phyloP scores from a whole-genome alignment of 805 yeast species.

The Hanseniaspora nectarophila region DNA sequence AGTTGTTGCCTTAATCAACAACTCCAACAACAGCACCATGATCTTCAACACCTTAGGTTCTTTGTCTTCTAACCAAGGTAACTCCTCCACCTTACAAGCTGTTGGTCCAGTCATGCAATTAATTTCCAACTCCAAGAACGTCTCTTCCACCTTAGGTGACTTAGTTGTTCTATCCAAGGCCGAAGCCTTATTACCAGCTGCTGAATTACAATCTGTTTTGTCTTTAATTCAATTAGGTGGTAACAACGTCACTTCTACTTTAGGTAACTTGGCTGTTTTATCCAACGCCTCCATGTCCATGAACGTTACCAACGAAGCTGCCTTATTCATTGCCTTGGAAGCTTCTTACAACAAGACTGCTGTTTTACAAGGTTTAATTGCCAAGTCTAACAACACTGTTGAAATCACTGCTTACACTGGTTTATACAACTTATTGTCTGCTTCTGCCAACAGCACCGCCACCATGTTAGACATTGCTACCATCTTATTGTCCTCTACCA shows the following conservation, averaged over 20 bases:
- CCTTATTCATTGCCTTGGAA: slow-evolving; percentile 10
- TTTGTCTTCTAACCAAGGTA: slow-evolving; percentile 2
- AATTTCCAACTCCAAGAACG: slow-evolving; percentile 19
- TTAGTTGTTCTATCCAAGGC: slow-evolving; percentile 19
- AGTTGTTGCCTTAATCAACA: slow-evolving; percentile 12
- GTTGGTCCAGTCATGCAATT: slow-evolving; percentile 17
- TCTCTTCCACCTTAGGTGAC: slow-evolving; percentile 19
- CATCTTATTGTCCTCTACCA: slow-evolving; percentile 20
- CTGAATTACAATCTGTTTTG: slow-evolving; percentile 13
- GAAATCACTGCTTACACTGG: slow-evolving; percentile 14
- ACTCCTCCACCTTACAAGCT: slow-evolving; percentile 16
- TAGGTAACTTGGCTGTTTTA: slow-evolving; percentile 3
- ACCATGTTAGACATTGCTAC: slow-evolving; percentile 22
- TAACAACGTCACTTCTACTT: slow-evolving; percentile 6
- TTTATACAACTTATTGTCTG: slow-evolving; percentile 4
- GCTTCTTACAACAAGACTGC: slow-evolving; percentile 17
- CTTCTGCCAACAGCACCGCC: slow-evolving; percentile 19
- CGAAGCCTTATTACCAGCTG: slow-evolving; percentile 14
- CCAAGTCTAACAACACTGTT: slow-evolving; percentile 17
- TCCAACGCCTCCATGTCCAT: slow-evolving; percentile 9
- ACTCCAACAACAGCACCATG: slow-evolving; percentile 13
- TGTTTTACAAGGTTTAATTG: slow-evolving; percentile 20
- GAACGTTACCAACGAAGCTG: slow-evolving; percentile 6
- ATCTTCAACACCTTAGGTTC: neutral
- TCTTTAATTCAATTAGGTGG: slow-evolving; percentile 9